Base-by-base conservation (phyloP, 2,329 filamentous ascomycete genomes). In the Cryoendolithus antarcticus region DNA sequence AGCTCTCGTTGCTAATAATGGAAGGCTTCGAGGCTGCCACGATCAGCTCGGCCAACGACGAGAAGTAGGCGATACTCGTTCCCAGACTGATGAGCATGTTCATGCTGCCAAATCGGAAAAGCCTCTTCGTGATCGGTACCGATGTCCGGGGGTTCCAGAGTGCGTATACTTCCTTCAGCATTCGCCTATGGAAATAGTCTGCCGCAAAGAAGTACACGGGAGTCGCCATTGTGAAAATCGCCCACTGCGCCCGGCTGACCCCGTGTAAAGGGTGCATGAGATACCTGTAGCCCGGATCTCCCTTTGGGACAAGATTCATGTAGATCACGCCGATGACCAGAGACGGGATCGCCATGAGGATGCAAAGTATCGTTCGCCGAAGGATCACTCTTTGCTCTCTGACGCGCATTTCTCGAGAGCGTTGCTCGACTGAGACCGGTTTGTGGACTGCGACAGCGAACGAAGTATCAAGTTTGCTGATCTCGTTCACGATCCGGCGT, bases 71-170 rank as follows among this genome's bases (percentile, higher is more conserved):
- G 44, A 95, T 85, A 2, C 77, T 81, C 0, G 88, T 93, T 4
- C 86, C 88, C 2, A 93, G 70, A 6, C 82, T 91, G 62, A 95
- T 88, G 43, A 95, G 72, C 65, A 93, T 81, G 56, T 93, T 93
- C 88, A 95, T 95, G 64, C 86, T 94, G 6, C 88, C 88, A 53
- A 95, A 95, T n/a, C 82, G 78, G 58, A 86, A 86, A 54, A 95
- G 88, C 9, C 88, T 71, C 49, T 80, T 74, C 10, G 83, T 51
- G 3, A 93, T 57, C 0, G 85, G 82, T 1, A 80, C 80, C 30
- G 72, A 75, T 55, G 85, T 93, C 21, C 77, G 74, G 2, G 66
- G 76, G 13, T 81, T 72, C 88, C 88, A 95, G 46, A 94, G 67
- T 0, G 77, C 71, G 44, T 70, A 69, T 9, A 95, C 64, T 52